Evolutionary conservation across 2,329 filamentous ascomycete species (phyloP).

Genomic region (Aspergillus fructus): DNA sequence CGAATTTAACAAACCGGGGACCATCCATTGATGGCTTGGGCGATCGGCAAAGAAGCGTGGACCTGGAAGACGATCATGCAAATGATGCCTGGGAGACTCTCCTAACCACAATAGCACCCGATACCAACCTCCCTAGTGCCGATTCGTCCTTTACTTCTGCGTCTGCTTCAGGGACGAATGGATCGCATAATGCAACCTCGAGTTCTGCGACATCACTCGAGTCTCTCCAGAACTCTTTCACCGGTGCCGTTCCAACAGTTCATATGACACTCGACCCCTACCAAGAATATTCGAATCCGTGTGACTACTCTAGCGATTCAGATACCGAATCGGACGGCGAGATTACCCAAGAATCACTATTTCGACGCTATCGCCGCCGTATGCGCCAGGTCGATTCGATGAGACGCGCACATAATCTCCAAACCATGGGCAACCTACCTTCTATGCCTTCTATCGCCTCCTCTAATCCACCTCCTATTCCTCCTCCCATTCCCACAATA

Average conservation of each 20-base stretch:
- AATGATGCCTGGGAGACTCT: conserved; percentile 76
- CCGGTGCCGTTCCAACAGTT: conserved; percentile 20
- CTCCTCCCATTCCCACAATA: conserved; percentile 34
- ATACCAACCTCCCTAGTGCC: conserved; percentile 75
- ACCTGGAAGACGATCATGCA: conserved; percentile 54
- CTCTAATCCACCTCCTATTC: background rate
- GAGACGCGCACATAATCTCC: conserved; percentile 25
- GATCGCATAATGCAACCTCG: conserved; percentile 23
- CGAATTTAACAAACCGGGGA: conserved; percentile 20
- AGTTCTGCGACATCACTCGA: conserved; percentile 46
- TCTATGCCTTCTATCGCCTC: conserved; percentile 12
- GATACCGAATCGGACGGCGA: conserved; percentile 35
- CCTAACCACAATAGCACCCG: conserved; percentile 74
- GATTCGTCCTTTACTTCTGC: conserved; percentile 77
- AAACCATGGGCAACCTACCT: conserved; percentile 34
- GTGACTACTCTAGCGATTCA: conserved; percentile 38
- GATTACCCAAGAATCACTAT: conserved; percentile 19
- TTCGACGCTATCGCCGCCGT: conserved; percentile 20
- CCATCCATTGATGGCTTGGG: conserved; percentile 68
- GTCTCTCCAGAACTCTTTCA: conserved; percentile 31
- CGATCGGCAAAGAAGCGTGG: conserved; percentile 80
- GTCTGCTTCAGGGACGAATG: conserved; percentile 29
- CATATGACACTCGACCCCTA: conserved; percentile 35
- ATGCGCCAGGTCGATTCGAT: conserved; percentile 20
- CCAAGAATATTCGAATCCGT: conserved; percentile 36